Base-by-base conservation (phyloP, 192 early-diverging fungal species). In the Physocladia obscura region DNA sequence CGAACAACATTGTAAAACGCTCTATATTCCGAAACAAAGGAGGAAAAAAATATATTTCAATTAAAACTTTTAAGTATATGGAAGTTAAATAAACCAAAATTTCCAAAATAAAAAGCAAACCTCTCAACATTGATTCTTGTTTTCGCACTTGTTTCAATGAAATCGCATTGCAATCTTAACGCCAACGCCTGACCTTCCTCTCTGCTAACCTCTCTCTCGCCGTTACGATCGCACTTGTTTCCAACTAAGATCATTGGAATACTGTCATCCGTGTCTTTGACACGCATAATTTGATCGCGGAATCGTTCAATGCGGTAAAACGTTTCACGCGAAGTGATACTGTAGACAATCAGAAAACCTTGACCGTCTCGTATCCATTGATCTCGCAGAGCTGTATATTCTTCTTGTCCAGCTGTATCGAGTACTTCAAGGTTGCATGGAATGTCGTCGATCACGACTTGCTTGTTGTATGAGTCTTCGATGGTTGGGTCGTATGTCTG, bases 391-490 rank as follows among this genome's bases (percentile, higher is more conserved):
- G 59, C 65, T 21, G 52, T 68, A 15, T 44, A 57, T 40, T 38
- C 65, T 39, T 68, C 37, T 24, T 98, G 95, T 27, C 95, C 95
- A 17, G 94, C 94, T 4, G 94, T 98, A 76, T 98, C 95, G 49
- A 98, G 86, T 8, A 98, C 91, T 62, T 98, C 95, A 26, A 98
- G 83, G 65, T 94, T 86, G 40, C 91, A 91, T 0, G 89, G 88
- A 65, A 89, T 87, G 35, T 91, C 89, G 76, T 98, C 94, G 56
- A 98, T 94, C 21, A 92, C 84, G 74, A 93, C 92, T 77, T 96
- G 95, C 75, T 96, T 96, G 57, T 92, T 88, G 82, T 98, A 98
- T n/a, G 94, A 96, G 81, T 98, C 95, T 82, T 98, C 96, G 63
- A 96, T 98, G 21, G 96, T 98, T 6, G 96, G 96, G 76, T 98